These are phyloP conservation scores for Neurospora discreta DNA, from an alignment of 495 filamentous ascomycete genomes.

Conservation along the genomic window DNA sequence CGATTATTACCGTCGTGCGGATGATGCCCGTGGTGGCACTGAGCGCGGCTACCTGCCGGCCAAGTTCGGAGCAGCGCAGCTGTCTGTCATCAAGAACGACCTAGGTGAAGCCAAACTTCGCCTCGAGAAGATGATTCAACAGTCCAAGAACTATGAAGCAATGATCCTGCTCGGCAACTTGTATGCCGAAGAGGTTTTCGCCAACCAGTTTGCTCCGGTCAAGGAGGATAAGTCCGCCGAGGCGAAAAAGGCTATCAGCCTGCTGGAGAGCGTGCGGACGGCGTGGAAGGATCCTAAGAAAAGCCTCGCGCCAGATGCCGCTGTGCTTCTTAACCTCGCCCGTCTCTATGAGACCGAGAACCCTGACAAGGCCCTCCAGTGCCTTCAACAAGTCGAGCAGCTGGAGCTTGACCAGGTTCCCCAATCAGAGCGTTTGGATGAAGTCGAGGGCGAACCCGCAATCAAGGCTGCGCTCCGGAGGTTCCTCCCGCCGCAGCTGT, in stretches of 20 bases:
- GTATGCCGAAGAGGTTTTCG: constrained; percentile 88
- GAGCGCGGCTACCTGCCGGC: constrained; percentile 85
- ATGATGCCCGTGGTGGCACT: constrained; percentile 75
- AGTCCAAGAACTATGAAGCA: constrained; percentile 75
- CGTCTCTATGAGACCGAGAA: constrained; percentile 77
- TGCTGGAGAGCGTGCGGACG: constrained; percentile 72
- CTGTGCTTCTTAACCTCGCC: constrained; percentile 85
- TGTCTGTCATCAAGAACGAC: constrained; percentile 73
- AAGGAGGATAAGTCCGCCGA: constrained; percentile 84
- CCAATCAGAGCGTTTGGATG: constrained; percentile 54
- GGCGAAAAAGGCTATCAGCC: constrained; percentile 66
- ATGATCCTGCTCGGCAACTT: constrained; percentile 83
- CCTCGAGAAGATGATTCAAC: constrained; percentile 84
- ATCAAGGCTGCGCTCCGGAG: constrained; percentile 52
- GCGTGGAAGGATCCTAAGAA: constrained; percentile 86
- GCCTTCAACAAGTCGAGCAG: constrained; percentile 79
- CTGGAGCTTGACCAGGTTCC: constrained; percentile 67
- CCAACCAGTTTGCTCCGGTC: constrained; percentile 52
- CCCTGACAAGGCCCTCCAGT: constrained; percentile 84
- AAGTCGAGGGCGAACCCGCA: constrained; percentile 48
- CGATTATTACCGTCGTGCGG: constrained; percentile 78
- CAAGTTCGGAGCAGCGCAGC: constrained; percentile 84
- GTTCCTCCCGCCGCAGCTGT: constrained; percentile 72
- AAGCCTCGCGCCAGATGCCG: constrained; percentile 63
- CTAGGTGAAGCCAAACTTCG: constrained; percentile 85